phyloP scores from a whole-genome alignment of 768 basidiomycete species.

The Amylocystis lapponica region DNA sequence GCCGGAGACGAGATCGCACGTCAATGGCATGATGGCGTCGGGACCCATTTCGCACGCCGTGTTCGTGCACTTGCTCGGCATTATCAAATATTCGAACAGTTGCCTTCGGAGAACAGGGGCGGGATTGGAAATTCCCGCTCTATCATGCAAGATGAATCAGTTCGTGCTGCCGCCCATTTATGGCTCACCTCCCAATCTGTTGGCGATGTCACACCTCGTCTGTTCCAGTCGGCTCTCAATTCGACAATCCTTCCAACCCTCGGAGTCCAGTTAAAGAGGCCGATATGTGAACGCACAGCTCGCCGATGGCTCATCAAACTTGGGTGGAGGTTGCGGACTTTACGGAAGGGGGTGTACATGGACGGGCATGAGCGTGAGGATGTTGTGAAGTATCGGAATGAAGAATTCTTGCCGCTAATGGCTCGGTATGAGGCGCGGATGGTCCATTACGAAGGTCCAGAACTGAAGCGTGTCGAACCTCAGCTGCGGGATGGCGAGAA shows the following conservation, averaged over 20 bases:
- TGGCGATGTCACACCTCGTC: background rate
- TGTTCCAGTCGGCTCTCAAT: background rate
- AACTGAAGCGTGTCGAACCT: slow-evolving; percentile 14
- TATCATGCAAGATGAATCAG: background rate
- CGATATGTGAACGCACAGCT: slow-evolving; percentile 1
- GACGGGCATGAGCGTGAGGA: slow-evolving; percentile 13
- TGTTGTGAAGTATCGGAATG: slow-evolving; percentile 7
- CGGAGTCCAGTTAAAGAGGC: background rate
- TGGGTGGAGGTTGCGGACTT: slow-evolving; percentile 1
- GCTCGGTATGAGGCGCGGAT: slow-evolving; percentile 15
- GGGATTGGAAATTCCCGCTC: background rate
- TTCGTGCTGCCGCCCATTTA: background rate
- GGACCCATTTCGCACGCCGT: slow-evolving; percentile 22
- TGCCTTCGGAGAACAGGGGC: background rate
- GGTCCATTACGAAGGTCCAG: slow-evolving; percentile 14
- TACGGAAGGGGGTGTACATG: slow-evolving; percentile 9
- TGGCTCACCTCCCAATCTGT: background rate
- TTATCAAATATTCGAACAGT: slow-evolving; percentile 1
- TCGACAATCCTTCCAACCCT: background rate
- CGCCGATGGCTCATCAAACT: slow-evolving; percentile 6
- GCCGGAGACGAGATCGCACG: slow-evolving; percentile 31
- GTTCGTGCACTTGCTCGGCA: slow-evolving; percentile 16
- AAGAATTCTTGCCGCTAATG: slow-evolving; percentile 17
- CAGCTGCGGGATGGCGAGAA: slow-evolving; percentile 16
- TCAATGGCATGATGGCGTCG: slow-evolving; percentile 32